Conservation (phyloP, 345 rosid species). For the Odontarrhena argentea region DNA sequence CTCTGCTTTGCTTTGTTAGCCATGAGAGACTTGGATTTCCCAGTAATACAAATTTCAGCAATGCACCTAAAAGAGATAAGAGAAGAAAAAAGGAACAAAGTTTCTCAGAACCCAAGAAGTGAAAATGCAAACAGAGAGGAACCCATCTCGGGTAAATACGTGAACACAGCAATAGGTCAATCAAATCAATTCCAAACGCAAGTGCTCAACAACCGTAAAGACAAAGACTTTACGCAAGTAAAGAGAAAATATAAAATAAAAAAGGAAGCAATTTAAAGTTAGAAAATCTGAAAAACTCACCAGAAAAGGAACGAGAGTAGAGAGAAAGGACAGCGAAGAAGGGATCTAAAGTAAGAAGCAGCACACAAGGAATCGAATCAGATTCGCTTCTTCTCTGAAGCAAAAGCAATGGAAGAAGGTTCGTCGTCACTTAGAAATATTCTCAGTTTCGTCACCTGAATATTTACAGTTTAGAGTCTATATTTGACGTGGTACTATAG, state of each 20-base stretch:
- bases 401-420: slow-evolving; percentile 9
- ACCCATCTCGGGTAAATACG: slow-evolving; percentile 1
- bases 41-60: slow-evolving; percentile 11
- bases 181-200: slow-evolving; percentile 15
- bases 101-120: slow-evolving; percentile 17
- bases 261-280: too few relatives aligned
- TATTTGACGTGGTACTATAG: too few relatives aligned
- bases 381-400: slow-evolving; percentile 24
- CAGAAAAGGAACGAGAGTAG: neutral
- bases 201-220: neutral
- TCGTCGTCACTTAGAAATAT: neutral
- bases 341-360: neutral
- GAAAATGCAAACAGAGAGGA: neutral
- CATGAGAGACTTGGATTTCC: slow-evolving; percentile 44
- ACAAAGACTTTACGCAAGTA: too few relatives aligned
- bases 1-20: slow-evolving; percentile 53
- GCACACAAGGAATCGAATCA: slow-evolving; percentile 17
- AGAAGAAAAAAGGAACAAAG: slow-evolving; percentile 1
- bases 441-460: slow-evolving; percentile 12
- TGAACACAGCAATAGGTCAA: slow-evolving; percentile 3
- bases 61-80: neutral
- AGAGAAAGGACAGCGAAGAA: neutral
- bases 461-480: too few relatives aligned
- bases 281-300: neutral
- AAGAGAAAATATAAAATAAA: too few relatives aligned